Conservation (phyloP, 257 asterid genomes). For the Thymus mandschuricus region DNA sequence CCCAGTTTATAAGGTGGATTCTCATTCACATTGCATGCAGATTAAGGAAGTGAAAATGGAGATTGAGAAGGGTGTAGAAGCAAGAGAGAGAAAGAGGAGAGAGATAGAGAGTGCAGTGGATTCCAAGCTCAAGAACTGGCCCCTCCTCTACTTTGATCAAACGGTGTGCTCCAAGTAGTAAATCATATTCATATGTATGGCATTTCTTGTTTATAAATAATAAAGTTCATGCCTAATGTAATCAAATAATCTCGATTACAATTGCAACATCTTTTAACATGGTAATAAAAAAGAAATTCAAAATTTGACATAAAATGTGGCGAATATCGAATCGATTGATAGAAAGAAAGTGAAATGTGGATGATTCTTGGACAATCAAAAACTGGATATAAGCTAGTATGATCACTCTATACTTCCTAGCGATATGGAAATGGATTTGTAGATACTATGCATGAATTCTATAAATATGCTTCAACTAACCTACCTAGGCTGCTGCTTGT, state of each 20-base stretch:
- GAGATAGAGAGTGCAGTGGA: slow-evolving; percentile 50
- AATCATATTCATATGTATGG: background rate
- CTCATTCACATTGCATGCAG: slow-evolving; percentile 22
- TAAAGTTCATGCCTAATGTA: background rate
- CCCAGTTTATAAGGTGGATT: no score
- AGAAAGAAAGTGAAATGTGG: background rate
- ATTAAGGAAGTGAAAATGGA: slow-evolving; percentile 42
- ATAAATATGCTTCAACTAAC: slow-evolving; percentile 35
- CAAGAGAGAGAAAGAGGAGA: slow-evolving; percentile 43
- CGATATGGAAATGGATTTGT: slow-evolving; percentile 16
- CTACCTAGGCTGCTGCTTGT: slow-evolving; percentile 57
- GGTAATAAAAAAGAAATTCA: no score
- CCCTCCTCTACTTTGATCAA: slow-evolving; percentile 38
- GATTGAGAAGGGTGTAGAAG: slow-evolving; percentile 33
- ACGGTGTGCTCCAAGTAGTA: slow-evolving; percentile 23
- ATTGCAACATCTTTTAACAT: no score
- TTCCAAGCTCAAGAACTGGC: slow-evolving; percentile 55
- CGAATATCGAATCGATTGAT: background rate
- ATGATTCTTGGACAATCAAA: slow-evolving; percentile 30
- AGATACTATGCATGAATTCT: slow-evolving; percentile 20
- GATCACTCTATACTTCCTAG: slow-evolving; percentile 39
- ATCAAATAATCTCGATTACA: no score
- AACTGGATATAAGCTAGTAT: slow-evolving; percentile 34
- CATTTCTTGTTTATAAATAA: background rate
- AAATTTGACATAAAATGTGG: background rate